Percentiles rank a stretch among this genome's conserved stretches.
Conservation (phyloP, 2,329 filamentous ascomycete species). For the Penicillium sp. region DNA sequence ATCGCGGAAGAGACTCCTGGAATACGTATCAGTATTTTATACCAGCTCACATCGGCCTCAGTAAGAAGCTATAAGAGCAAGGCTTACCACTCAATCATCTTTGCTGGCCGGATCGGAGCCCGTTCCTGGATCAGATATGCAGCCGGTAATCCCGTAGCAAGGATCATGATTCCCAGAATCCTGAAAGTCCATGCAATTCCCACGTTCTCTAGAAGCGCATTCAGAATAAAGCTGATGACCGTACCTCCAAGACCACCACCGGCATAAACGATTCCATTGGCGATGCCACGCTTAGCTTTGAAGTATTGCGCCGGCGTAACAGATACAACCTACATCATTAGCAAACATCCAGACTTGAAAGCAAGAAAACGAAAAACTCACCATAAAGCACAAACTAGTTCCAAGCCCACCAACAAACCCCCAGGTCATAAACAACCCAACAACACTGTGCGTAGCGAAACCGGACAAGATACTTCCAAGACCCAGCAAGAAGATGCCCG, state of each 20-base stretch:
- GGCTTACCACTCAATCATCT: constrained; percentile 21
- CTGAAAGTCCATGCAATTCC: constrained; percentile 44
- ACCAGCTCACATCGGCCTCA: not conserved
- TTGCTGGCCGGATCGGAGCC: constrained; percentile 22
- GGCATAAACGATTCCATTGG: constrained; percentile 50
- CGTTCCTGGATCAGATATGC: constrained; percentile 51
- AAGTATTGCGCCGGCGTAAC: constrained; percentile 58
- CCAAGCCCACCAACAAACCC: constrained; percentile 52
- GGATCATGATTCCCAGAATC: constrained; percentile 51
- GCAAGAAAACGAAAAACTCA: not conserved
- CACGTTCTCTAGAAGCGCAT: constrained; percentile 42
- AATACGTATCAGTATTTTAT: not conserved
- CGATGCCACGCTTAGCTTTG: constrained; percentile 53
- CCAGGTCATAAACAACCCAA: constrained; percentile 51
- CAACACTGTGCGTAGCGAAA: constrained; percentile 49
- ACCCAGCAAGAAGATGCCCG: constrained; percentile 55
- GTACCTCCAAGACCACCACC: constrained; percentile 58
- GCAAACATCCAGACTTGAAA: not conserved
- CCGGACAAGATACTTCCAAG: constrained; percentile 51
- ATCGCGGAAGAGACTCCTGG: constrained; percentile 52
- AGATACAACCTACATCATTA: constrained; percentile 41
- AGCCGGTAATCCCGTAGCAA: constrained; percentile 58
- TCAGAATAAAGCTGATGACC: constrained; percentile 52
- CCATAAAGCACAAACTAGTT: constrained; percentile 46
- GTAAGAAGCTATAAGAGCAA: not conserved